phyloP scores from a whole-genome alignment of 805 yeast species.

The Candida montana region DNA sequence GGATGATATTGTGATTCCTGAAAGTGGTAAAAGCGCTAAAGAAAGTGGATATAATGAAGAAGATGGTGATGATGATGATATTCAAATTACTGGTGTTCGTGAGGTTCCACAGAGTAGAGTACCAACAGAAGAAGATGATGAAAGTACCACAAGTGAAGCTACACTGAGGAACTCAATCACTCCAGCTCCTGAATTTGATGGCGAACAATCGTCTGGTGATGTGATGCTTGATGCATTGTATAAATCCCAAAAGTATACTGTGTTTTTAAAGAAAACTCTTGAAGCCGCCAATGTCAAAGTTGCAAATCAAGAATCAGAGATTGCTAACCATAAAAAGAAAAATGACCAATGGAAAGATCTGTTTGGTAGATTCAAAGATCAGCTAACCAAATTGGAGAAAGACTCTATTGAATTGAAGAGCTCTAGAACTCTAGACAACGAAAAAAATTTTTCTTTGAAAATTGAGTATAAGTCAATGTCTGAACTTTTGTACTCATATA shows the following conservation, averaged over 20 bases:
- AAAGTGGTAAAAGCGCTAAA: neutral
- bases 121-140: neutral
- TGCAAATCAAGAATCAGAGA: constrained; percentile 21
- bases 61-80: constrained; percentile 25
- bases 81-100: constrained; percentile 38
- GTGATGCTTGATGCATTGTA: constrained; percentile 34
- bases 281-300: constrained; percentile 26
- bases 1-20: constrained; percentile 3
- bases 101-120: constrained; percentile 13
- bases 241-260: constrained; percentile 33
- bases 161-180: neutral
- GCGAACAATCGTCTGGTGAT: constrained; percentile 27
- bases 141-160: too few species aligned
- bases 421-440: constrained; percentile 21
- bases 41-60: neutral
- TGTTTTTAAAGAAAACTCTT: constrained; percentile 28
- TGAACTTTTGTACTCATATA: constrained; percentile 18
- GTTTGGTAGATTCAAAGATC: constrained; percentile 21
- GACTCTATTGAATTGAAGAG: constrained; percentile 19
- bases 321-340: constrained; percentile 21
- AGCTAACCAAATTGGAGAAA: constrained; percentile 21
- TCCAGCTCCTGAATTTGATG: neutral
- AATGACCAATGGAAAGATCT: constrained; percentile 18
- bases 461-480: constrained; percentile 17
- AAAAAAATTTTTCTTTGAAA: constrained; percentile 20